These are phyloP conservation scores for Scedosporium minutisporum DNA, from an alignment of 2,329 filamentous ascomycete species.

Conservation along the genomic window DNA sequence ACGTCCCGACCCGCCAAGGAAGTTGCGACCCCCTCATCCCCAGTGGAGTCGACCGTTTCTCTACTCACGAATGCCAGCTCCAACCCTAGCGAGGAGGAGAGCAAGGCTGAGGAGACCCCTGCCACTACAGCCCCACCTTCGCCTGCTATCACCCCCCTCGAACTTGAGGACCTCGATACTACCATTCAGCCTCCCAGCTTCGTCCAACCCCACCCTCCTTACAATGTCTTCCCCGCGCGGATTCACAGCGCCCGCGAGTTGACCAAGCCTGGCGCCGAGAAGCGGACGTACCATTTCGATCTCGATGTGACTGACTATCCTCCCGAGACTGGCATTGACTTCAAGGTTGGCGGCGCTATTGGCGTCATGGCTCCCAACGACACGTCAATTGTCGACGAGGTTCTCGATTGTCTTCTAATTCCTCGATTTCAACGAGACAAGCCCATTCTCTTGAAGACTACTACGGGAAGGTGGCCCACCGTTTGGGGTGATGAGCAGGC, in stretches of 20 bases:
- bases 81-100: slow-evolving; percentile 1
- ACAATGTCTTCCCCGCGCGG: slow-evolving; percentile 83
- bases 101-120: slow-evolving; percentile 2
- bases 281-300: slow-evolving; percentile 95
- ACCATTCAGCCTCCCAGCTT: slow-evolving; percentile 70
- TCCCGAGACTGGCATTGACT: slow-evolving; percentile 73
- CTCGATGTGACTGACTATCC: slow-evolving; percentile 95
- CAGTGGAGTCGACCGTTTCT: slow-evolving; percentile 40
- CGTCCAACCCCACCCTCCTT: slow-evolving; percentile 89
- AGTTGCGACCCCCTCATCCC: slow-evolving; percentile 22
- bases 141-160: slow-evolving; percentile 21
- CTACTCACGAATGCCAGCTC: slow-evolving; percentile 22
- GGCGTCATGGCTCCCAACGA: slow-evolving; percentile 88
- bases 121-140: slow-evolving; percentile 15
- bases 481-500: slow-evolving; percentile 91
- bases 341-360: slow-evolving; percentile 93
- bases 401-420: slow-evolving; percentile 73
- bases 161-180: slow-evolving; percentile 37
- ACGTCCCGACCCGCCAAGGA: slow-evolving; percentile 12
- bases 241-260: slow-evolving; percentile 78
- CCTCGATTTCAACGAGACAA: slow-evolving; percentile 78
- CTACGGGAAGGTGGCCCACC: slow-evolving; percentile 82
- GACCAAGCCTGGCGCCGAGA: slow-evolving; percentile 81
- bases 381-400: slow-evolving; percentile 63
- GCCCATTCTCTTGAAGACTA: slow-evolving; percentile 69